phyloP scores from a whole-genome alignment of 2,329 filamentous ascomycete genomes.

The Chrysosporium queenslandicum region DNA sequence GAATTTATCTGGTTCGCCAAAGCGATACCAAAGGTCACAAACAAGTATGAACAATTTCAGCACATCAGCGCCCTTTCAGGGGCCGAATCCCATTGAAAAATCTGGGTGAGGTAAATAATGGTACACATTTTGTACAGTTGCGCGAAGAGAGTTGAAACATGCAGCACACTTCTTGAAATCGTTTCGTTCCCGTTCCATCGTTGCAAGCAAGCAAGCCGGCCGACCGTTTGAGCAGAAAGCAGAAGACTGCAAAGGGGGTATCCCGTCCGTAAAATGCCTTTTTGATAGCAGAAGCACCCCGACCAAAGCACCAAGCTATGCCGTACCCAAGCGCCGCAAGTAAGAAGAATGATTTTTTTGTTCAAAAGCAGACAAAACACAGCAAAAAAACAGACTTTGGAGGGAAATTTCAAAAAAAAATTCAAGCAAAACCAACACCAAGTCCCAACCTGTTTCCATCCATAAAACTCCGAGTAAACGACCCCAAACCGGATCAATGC shows the following conservation, averaged over 20 bases:
- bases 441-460: background rate
- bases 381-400: background rate
- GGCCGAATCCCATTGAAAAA: no score
- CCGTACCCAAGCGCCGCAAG: background rate
- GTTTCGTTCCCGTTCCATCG: background rate
- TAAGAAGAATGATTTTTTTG: background rate
- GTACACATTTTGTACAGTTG: no score
- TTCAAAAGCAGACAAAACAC: background rate
- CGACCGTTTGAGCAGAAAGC: background rate
- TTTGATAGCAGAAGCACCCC: background rate
- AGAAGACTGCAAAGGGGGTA: background rate
- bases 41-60: no score
- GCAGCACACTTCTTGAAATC: background rate
- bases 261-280: constrained; percentile 1
- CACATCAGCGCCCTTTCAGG: no score
- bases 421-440: background rate
- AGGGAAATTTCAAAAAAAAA: no score
- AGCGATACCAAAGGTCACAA: no score
- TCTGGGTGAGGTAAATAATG: no score
- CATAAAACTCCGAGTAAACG: background rate
- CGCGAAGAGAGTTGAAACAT: no score
- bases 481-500: background rate
- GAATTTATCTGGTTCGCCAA: no score
- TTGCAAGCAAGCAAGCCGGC: background rate
- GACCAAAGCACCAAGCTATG: background rate